Base-by-base conservation (phyloP, 2,329 filamentous ascomycete genomes). In the Triangularia verruculosa region DNA sequence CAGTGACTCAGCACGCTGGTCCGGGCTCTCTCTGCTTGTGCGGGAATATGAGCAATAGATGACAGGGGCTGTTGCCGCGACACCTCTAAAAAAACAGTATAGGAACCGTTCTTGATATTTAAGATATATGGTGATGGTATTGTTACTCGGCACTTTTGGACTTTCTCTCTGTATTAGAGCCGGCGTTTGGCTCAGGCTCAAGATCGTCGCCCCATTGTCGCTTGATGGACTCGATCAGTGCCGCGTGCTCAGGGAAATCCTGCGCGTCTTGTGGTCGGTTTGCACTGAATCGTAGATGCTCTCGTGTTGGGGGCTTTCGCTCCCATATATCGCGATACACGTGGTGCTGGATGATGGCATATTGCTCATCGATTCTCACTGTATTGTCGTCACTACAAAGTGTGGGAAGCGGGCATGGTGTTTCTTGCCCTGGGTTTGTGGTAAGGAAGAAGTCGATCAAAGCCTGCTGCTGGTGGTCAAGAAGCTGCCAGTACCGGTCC, bases 291-390 rank as follows among this genome's bases (percentile, higher is more conserved):
- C 54, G n/a, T 32, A 56, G 13, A n/a, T 30, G 15, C 54, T 47
- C n/a, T 20, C 39, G 3, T 3, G 39, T 47, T 4, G 25, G 22
- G 15, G 52, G 52, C 22, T 63, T 64, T 3, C 73, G 65, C 54
- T 74, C 73, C 72, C 72, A 74, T 11, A 55, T 25, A 53, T 74
- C 69, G 8, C 72, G 67, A 57, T 72, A 75, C 0, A 75, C 67
- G 1, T 69, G 69, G 0, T 69, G 73, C 0, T 56, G 57, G 2
- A 43, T 27, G 13, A 72, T 68, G 0, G 66, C 64, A 34, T 72
- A 70, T 28, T 74, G 70, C 0, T 72, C 70, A 22, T 74, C 73
- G 3, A 73, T 65, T 7, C 72, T 69, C 5, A 53, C 25, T 3
- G 59, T 30, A 39, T 73, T 74, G 1, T 71, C 61, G 7, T 63